Base-by-base conservation (phyloP, 2,329 filamentous ascomycete species). In the Alternaria panax region DNA sequence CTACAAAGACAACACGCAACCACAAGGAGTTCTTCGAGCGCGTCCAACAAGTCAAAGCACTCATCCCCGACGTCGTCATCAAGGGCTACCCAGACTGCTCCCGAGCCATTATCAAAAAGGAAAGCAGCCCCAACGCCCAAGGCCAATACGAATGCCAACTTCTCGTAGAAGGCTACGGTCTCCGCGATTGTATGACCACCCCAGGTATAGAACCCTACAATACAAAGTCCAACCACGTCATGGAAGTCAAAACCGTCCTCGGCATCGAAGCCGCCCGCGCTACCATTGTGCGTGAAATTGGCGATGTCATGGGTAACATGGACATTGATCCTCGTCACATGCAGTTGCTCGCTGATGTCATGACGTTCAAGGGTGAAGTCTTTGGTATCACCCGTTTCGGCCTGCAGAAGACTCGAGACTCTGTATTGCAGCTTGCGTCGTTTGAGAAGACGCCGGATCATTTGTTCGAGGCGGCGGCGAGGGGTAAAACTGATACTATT, bases 401-500 rank as follows among this genome's bases (percentile, higher is more conserved):
- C 51, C 84, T 99, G 25, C 91, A 93, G 57, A 99, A 98, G 84
- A 98, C 97, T 90, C 86, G 95, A 51, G 95, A 99, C 78, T 92
- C 88, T 16, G 95, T 98, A 11, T 82, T 99, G 56, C 95, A 99
- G 79, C 85, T 99, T 12, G 95, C 95, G 0, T 94, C 90, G 18
- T 99, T 99, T 75, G 95, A 99, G 80, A 98, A 98, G 86, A 99
- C 95, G 46, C 93, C 95, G 0, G 95, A 99, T 75, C 95, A 99
- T 80, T 81, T 99, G 40, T 99, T 99, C 73, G 94, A 97, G 64
- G 95, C 95, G 3, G 95, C 93, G 7, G 91, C 92, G 5, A 89
- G 90, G 57, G 96, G 96, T 85, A 97, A 97, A 83, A 90, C 88
- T 27, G 95, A 99, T 80, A 85, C 87, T 63, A 96, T 99, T 61